Percentiles rank a stretch among this genome's conserved stretches.
Conservation (phyloP, 83 land plant species). For the Thuja plicata region DNA sequence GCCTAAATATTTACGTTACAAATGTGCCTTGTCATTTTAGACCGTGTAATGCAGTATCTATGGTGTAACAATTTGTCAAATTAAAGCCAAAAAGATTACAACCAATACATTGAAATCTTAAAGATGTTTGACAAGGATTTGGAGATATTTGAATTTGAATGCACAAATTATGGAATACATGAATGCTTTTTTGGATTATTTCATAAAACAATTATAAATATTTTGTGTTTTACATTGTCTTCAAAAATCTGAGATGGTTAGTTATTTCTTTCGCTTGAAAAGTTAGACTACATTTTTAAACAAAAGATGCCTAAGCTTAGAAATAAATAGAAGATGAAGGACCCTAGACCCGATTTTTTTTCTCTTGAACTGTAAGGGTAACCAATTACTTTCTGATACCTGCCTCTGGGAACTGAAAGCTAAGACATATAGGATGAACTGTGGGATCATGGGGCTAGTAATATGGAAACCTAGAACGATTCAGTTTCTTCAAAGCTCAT, state of each 20-base stretch:
- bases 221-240: background rate
- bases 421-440: background rate
- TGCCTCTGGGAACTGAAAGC: background rate
- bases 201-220: background rate
- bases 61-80: background rate
- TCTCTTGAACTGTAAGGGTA: too few relatives aligned
- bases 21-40: background rate
- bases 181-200: background rate
- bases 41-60: background rate
- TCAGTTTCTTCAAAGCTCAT: background rate
- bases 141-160: background rate
- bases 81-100: background rate
- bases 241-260: background rate
- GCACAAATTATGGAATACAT: background rate
- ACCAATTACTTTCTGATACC: background rate
- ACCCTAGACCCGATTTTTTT: background rate
- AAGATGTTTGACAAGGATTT: background rate
- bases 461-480: background rate
- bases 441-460: background rate
- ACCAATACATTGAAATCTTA: background rate
- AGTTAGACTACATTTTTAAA: background rate
- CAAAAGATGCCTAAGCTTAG: background rate
- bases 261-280: background rate
- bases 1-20: too few relatives aligned
- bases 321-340: background rate